Evolutionary conservation across 75 land plant species (phyloP), one percentile per base, ranked within the genome.

Genomic region (Picea sitchensis): DNA sequence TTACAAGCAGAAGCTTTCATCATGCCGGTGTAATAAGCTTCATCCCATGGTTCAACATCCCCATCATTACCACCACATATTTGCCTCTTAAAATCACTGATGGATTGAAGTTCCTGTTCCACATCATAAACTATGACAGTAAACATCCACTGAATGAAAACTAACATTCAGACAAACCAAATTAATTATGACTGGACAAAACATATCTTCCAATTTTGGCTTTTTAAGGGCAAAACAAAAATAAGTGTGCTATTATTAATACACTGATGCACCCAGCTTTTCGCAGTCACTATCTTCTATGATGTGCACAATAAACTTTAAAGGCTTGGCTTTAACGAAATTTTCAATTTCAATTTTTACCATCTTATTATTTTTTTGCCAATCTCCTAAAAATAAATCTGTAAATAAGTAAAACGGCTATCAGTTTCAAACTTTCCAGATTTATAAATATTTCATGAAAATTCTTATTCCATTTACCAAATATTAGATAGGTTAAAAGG

Each of bases 1-100:
- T 87, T 76, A 41, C 75, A 88, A 32, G 81, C 54, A 58, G 88
- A 83, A 76, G 85, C 81, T 82, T 90, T 95, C 88, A 95, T 88
- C 86, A 88, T 76, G 76, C 89, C 86, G 32, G 91, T 83, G 76
- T 85, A 93, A 78, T 91, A 95, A 51, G 93, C 82, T 80, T 97
- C 99, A 89, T 97, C 99, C 99, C 99, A 97, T 73, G 98, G 88
- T 84, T 93, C 90, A 21, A 97, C 81, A 77, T 82, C 84, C 68
- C 15, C 86, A 75, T 20, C 47, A 23, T n/a, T 59, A 20, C 84
- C 80, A 80, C 86, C 82, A 47, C 77, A 75, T 20, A 59, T 72
- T 76, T 85, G 61, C 56, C 81, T 88, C 86, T 88, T 90, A 79
- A 89, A 95, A 47, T 89, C 81, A 77, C 72, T 81, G 68, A 95